A percentile compares a stretch with the other conserved stretches of the same genome.
These are phyloP conservation scores for Ustilago bromivora DNA, from an alignment of 1,284 basidiomycete genomes.

Conservation along the genomic window DNA sequence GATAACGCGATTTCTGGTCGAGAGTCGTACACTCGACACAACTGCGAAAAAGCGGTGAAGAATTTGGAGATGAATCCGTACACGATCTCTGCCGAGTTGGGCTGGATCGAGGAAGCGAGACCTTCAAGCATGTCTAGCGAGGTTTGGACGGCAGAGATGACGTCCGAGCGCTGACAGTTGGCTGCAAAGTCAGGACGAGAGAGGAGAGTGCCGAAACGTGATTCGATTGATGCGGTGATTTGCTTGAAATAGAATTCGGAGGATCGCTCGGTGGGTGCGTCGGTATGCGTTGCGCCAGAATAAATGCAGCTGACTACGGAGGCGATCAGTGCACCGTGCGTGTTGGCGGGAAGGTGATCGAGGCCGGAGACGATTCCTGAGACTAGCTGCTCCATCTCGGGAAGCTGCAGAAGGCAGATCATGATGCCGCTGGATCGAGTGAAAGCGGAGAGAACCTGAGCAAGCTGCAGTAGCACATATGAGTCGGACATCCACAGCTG, in stretches of 20 bases:
- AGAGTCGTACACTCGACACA: constrained; percentile 44
- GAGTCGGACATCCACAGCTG: constrained; percentile 61
- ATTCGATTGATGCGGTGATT: constrained; percentile 57
- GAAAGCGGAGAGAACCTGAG: constrained; percentile 56
- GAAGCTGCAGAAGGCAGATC: constrained; percentile 52
- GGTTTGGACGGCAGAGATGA: constrained; percentile 51
- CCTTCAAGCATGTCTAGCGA: constrained; percentile 62
- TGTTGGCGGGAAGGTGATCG: constrained; percentile 56
- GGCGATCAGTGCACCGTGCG: constrained; percentile 57
- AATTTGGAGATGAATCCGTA: constrained; percentile 55
- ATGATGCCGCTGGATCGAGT: constrained; percentile 57
- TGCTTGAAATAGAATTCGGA: constrained; percentile 53
- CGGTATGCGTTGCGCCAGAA: constrained; percentile 39
- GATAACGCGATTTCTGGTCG: constrained; percentile 46
- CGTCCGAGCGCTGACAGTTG: constrained; percentile 49
- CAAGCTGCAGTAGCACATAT: constrained; percentile 60
- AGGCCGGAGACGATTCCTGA: constrained; percentile 46
- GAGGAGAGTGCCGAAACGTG: constrained; percentile 46
- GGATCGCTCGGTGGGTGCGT: constrained; percentile 29
- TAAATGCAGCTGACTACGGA: constrained; percentile 63
- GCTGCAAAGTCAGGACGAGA: constrained; percentile 44
- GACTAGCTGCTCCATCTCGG: constrained; percentile 55
- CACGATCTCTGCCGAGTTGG: constrained; percentile 51
- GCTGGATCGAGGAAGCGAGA: constrained; percentile 48
- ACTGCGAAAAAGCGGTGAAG: constrained; percentile 47